A percentile compares a stretch with the other conserved stretches of the same genome.
Evolutionary conservation across 106 monocot species (phyloP).

Genomic region (Dendrobium nobile): DNA sequence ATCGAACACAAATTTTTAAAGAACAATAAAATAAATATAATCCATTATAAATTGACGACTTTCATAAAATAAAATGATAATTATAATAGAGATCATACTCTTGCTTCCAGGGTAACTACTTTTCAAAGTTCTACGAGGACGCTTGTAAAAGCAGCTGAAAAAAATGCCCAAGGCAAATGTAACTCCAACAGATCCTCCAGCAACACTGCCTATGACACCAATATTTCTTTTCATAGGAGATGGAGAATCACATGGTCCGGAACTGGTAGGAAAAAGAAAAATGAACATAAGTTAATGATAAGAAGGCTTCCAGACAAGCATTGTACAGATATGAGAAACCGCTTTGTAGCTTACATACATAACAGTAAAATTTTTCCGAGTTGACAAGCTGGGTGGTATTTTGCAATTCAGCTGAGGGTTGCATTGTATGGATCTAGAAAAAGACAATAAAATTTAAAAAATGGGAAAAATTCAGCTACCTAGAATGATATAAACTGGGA

Average conservation of each 20-base stretch:
- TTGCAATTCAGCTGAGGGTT: slow-evolving; percentile 28
- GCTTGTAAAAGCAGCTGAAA: slow-evolving; percentile 45
- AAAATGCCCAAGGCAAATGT: slow-evolving; percentile 28
- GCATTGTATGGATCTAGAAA: slow-evolving; percentile 35
- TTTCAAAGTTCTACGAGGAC: slow-evolving; percentile 11
- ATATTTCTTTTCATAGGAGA: background rate
- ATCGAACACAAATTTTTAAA: background rate
- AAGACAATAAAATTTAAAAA: background rate
- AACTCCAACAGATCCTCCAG: slow-evolving; percentile 47
- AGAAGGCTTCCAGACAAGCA: background rate
- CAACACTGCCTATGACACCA: slow-evolving; percentile 26
- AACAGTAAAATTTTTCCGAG: slow-evolving; percentile 13
- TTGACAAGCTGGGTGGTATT: slow-evolving; percentile 20
- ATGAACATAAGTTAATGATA: slow-evolving; percentile 6
- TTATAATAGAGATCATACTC: slow-evolving; percentile 23
- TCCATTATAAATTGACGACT: background rate
- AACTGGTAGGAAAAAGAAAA: slow-evolving; percentile 13
- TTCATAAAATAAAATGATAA: background rate
- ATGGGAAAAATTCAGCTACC: background rate
- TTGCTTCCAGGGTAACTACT: slow-evolving; percentile 9
- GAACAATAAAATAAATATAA: background rate
- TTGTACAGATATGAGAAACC: background rate
- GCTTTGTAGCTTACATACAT: slow-evolving; percentile 19
- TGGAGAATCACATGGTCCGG: slow-evolving; percentile 22
- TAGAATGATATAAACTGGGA: too few relatives aligned